Conservation (phyloP, 352 stramenopile genomes). For the Phytophthora citrophthora region DNA sequence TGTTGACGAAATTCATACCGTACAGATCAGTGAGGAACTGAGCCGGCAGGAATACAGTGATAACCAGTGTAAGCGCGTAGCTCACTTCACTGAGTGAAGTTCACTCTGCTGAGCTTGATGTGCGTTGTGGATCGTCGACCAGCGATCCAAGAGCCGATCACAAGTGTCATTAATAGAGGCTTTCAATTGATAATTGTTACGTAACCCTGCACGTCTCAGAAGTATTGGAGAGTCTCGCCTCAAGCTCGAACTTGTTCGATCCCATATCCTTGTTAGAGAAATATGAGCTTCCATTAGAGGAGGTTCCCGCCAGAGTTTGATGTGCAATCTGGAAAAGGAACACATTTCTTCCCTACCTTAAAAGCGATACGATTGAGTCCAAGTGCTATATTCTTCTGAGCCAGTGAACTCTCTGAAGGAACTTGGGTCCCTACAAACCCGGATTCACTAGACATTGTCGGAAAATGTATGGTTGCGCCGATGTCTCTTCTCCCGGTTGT, state of each 20-base stretch:
- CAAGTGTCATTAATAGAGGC: conserved; percentile 51
- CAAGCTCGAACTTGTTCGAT: conserved; percentile 62
- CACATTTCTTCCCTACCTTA: no score
- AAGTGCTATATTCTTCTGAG: no score
- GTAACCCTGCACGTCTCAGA: conserved; percentile 88
- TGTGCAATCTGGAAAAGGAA: no score
- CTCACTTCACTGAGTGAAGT: conserved; percentile 46
- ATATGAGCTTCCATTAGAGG: no score
- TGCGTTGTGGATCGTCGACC: conserved; percentile 78
- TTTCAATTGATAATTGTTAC: conserved; percentile 65
- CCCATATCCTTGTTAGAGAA: conserved; percentile 24
- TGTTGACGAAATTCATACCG: conserved; percentile 91
- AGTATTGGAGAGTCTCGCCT: conserved; percentile 76
- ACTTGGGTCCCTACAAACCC: no score
- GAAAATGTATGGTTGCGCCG: no score
- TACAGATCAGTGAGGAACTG: conserved; percentile 91
- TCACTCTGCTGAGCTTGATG: conserved; percentile 64
- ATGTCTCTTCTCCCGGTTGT: no score
- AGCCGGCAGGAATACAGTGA: conserved; percentile 81
- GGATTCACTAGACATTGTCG: no score
- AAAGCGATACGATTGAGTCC: no score
- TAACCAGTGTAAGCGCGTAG: conserved; percentile 82
- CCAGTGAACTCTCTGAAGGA: no score
- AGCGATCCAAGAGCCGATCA: conserved; percentile 78
- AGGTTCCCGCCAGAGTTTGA: no score